These are phyloP conservation scores for Bruguiera hainesii DNA, from an alignment of 441 rosid species.

Conservation along the genomic window DNA sequence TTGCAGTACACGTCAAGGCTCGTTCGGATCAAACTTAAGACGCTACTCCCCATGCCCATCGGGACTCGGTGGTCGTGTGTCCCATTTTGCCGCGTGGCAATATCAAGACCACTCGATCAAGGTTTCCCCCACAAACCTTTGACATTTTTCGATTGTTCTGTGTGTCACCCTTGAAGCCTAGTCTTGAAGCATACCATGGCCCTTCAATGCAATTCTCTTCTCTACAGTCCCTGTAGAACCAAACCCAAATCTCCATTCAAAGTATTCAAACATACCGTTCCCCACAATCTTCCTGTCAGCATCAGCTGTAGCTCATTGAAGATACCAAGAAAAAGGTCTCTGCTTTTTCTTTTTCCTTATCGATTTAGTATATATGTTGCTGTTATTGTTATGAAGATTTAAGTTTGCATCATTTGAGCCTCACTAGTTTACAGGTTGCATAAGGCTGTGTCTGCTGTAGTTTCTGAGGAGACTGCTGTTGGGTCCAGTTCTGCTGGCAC, in stretches of 20 bases:
- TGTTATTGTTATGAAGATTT: background rate
- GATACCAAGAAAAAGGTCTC: conserved; percentile 32
- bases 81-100: conserved; percentile 27
- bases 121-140: background rate
- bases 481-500: conserved; percentile 39
- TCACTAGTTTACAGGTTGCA: conserved; percentile 21
- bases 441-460: conserved; percentile 43
- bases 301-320: conserved; percentile 26
- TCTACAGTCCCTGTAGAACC: conserved; percentile 27
- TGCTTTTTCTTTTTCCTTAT: background rate
- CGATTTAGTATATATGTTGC: background rate
- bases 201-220: conserved; percentile 39
- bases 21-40: no score
- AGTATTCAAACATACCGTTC: conserved; percentile 12
- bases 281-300: conserved; percentile 15
- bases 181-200: conserved; percentile 25
- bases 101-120: conserved; percentile 10
- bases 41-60: no score
- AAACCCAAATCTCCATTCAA: conserved; percentile 21
- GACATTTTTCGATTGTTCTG: no score
- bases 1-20: no score
- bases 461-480: conserved; percentile 54
- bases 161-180: background rate
- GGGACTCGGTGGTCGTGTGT: background rate
- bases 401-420: background rate